These are phyloP conservation scores for Tetrahymena malaccensis DNA, from an alignment of 73 alveolate genomes.

Conservation along the genomic window DNA sequence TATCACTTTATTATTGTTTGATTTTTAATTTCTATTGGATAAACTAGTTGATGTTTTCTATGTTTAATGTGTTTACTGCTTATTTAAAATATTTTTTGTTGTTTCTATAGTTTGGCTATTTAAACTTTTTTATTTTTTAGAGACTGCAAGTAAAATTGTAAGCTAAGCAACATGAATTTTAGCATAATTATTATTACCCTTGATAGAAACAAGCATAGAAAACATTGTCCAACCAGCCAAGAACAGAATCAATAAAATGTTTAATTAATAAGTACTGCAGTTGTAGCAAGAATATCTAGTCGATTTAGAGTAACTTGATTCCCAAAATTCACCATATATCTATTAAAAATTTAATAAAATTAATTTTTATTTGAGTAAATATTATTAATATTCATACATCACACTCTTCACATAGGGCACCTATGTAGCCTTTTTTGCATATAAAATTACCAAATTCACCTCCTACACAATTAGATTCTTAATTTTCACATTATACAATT, in stretches of 20 bases:
- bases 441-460: conserved; percentile 1
- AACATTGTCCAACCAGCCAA: conserved; percentile 13
- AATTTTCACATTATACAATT: not conserved
- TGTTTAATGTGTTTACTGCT: too few species aligned
- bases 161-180: not conserved
- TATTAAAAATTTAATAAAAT: not conserved
- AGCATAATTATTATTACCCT: not conserved
- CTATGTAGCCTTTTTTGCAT: conserved; percentile 15
- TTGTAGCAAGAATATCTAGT: not conserved
- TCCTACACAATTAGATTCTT: conserved; percentile 5
- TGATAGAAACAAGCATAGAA: not conserved
- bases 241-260: not conserved
- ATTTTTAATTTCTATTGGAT: not conserved
- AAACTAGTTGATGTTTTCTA: too few species aligned
- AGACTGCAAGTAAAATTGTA: not conserved
- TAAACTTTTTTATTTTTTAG: not conserved
- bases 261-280: not conserved
- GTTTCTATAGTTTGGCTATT: not conserved
- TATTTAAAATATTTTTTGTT: not conserved
- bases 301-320: not conserved
- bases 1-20: too few species aligned
- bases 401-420: conserved; percentile 37
- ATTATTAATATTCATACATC: not conserved
- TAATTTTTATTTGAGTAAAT: too few species aligned
- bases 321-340: not conserved